Evolutionary conservation across 2,329 filamentous ascomycete species (phyloP), one percentile per base, ranked within the genome.

Genomic region (Aspergillus aculeatinus): DNA sequence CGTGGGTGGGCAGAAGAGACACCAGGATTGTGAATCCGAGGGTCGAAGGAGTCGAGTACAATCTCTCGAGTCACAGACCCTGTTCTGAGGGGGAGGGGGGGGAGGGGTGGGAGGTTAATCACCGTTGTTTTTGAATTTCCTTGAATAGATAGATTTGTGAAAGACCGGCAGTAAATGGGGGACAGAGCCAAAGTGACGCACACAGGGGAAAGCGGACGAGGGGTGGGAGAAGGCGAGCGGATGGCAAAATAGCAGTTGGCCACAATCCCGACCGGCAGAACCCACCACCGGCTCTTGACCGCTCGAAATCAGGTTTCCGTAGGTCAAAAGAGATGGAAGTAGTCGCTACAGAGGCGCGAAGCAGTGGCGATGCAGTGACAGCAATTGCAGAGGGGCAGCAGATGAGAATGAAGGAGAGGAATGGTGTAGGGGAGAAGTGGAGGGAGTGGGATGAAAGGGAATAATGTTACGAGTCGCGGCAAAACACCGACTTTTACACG

Each of bases 401-500:
- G 53, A 61, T 47, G 57, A 44, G n/a, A 44, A 44, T 44, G 39
- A 16, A n/a, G n/a, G 39, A 1, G 39, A 44, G 39, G 39, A 19
- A 7, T 44, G 39, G 16, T 12, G 39, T 12, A 42, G 58, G 51
- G 29, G 52, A 47, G 48, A 25, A 23, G 54, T 14, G 61, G 51
- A 58, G 54, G 61, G 63, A 64, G 64, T 58, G 66, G 63, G 66
- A 65, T 63, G 62, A 57, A 68, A 55, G 52, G 60, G 63, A 62
- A 63, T 63, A 65, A 63, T 54, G 51, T 54, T 52, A 54, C 60
- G 64, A 64, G 65, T 58, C 63, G 68, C 72, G 73, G 73, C 73
- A 75, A 75, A 75, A 76, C 71, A 49, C 58, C 31, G 52, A 62
- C 59, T 64, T 64, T 67, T 59, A 57, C 61, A 65, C 62, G 70